phyloP scores from a whole-genome alignment of 2,329 filamentous ascomycete genomes.

The Claviceps spartinae region DNA sequence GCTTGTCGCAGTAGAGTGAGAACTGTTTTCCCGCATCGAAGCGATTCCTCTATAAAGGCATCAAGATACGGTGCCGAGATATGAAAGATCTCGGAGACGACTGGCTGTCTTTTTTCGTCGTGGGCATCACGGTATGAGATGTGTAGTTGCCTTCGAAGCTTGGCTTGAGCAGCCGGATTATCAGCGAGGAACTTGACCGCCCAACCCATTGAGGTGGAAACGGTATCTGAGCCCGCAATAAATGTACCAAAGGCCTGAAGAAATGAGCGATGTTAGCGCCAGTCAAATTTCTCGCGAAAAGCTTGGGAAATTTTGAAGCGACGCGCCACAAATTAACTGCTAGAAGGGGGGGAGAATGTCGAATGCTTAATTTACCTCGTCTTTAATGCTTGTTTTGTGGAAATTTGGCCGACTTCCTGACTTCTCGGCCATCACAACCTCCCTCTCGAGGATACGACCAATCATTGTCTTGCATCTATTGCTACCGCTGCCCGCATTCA shows the following conservation, averaged over 20 bases:
- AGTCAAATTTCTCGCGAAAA: background rate
- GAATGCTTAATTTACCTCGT: constrained; percentile 14
- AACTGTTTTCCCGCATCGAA: constrained; percentile 16
- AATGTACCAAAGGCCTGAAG: constrained; percentile 12
- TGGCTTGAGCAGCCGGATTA: constrained; percentile 2
- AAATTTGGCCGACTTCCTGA: constrained; percentile 16
- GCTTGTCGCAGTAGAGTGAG: constrained; percentile 16
- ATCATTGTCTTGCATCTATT: background rate
- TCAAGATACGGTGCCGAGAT: constrained; percentile 19
- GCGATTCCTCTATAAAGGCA: constrained; percentile 22
- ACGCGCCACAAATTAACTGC: background rate
- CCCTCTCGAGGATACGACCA: background rate
- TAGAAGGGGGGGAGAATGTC: background rate
- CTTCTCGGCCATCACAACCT: constrained; percentile 14
- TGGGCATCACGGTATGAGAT: constrained; percentile 10
- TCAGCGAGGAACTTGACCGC: constrained; percentile 2
- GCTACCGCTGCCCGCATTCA: background rate
- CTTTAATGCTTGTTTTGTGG: constrained; percentile 15
- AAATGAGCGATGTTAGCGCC: background rate
- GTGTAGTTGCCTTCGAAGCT: constrained; percentile 9
- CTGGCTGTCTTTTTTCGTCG: constrained; percentile 11
- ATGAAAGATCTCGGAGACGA: constrained; percentile 14
- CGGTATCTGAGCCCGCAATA: constrained; percentile 13
- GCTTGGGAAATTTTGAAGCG: background rate
- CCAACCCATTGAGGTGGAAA: background rate